These are phyloP conservation scores for Neurospora sp. DNA, from an alignment of 495 filamentous ascomycete genomes.

Conservation along the genomic window DNA sequence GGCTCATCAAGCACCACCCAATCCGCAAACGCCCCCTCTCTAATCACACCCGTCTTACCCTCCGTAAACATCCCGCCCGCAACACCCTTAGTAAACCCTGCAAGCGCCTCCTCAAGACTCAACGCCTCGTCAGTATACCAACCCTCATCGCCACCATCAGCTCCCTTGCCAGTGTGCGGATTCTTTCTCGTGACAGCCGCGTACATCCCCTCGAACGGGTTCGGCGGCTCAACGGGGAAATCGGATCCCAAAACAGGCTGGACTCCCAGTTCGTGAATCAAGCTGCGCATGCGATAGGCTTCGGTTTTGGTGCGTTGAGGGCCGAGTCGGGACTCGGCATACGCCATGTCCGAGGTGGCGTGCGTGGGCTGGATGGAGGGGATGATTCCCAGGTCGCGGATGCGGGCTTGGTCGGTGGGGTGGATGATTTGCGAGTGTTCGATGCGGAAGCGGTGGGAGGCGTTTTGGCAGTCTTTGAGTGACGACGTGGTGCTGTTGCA, in stretches of 20 bases:
- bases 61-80: conserved; percentile 42
- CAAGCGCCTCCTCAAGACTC: conserved; percentile 41
- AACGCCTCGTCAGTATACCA: conserved; percentile 47
- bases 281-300: conserved; percentile 49
- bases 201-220: conserved; percentile 51
- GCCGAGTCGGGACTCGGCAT: conserved; percentile 47
- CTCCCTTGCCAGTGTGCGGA: conserved; percentile 39
- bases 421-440: conserved; percentile 58
- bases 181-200: conserved; percentile 47
- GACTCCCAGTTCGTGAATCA: conserved; percentile 24
- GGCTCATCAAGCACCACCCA: conserved; percentile 51
- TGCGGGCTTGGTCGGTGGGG: conserved; percentile 46
- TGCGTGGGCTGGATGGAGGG: conserved; percentile 61
- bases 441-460: conserved; percentile 45
- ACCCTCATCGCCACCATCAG: conserved; percentile 31
- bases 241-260: conserved; percentile 48
- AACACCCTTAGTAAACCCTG: conserved; percentile 42
- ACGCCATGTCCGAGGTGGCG: conserved; percentile 53
- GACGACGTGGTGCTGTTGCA: conserved; percentile 29
- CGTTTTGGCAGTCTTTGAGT: conserved; percentile 31
- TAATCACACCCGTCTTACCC: conserved; percentile 41
- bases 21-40: conserved; percentile 46
- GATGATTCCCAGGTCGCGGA: conserved; percentile 46
- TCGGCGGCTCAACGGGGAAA: conserved; percentile 56
- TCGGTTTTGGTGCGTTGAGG: conserved; percentile 32